A percentile compares a stretch with the other conserved stretches of the same genome.
These are phyloP conservation scores for Aspergillus oerlinghausenensis DNA, from an alignment of 2,329 filamentous ascomycete species.

Conservation along the genomic window DNA sequence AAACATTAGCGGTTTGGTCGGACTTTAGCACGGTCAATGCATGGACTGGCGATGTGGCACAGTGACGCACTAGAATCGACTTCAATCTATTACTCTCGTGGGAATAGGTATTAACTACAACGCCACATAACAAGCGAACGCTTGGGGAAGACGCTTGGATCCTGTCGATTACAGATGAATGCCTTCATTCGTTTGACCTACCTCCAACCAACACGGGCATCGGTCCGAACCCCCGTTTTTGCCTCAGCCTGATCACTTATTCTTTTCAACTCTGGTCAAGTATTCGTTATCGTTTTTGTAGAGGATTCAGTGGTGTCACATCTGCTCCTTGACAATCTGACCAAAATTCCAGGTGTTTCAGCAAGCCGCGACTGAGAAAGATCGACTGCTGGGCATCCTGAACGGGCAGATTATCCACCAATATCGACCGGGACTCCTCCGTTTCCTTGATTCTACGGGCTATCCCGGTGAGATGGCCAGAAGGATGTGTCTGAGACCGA, in stretches of 20 bases:
- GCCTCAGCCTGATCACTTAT: no score
- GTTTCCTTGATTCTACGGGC: not conserved
- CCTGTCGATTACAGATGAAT: not conserved
- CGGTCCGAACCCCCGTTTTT: not conserved
- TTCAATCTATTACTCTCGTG: not conserved
- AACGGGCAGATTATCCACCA: no score
- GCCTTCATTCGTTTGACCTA: not conserved
- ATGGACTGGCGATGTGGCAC: no score
- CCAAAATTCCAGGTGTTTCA: not conserved
- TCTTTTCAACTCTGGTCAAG: no score
- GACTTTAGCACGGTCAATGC: not conserved
- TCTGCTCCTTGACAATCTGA: no score
- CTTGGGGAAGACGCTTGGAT: no score
- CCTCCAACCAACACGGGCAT: not conserved
- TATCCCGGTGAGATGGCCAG: no score
- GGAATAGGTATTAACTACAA: not conserved
- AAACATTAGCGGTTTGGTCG: not conserved
- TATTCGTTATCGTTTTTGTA: not conserved
- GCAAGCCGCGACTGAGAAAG: no score
- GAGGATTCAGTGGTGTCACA: no score
- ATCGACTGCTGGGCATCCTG: no score
- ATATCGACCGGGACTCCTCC: no score
- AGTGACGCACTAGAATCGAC: not conserved
- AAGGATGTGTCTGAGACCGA: not conserved
- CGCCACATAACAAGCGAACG: not conserved